phyloP scores from a whole-genome alignment of 2,329 filamentous ascomycete genomes.

The Chaetomiaceae sp. region DNA sequence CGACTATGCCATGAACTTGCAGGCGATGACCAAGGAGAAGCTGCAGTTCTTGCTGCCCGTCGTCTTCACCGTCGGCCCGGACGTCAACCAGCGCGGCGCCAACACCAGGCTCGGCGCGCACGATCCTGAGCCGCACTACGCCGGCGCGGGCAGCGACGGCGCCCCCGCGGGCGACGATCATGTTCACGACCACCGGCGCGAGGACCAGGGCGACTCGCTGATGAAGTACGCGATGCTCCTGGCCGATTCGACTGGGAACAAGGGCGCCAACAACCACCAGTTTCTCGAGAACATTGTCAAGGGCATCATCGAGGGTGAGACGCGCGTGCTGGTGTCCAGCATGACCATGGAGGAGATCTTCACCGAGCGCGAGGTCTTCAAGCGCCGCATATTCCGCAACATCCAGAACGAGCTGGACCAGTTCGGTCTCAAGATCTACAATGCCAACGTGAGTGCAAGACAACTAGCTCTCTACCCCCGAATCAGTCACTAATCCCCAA shows the following conservation, averaged over 20 bases:
- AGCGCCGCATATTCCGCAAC: conserved; percentile 66
- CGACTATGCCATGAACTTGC: conserved; percentile 75
- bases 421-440: conserved; percentile 70
- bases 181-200: conserved; percentile 30
- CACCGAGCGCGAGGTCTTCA: conserved; percentile 31
- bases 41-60: conserved; percentile 75
- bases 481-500: too few species aligned
- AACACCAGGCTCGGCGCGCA: conserved; percentile 27
- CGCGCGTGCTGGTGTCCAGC: conserved; percentile 70
- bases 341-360: conserved; percentile 90
- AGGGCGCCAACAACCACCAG: conserved; percentile 36
- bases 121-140: background rate
- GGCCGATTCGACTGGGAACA: conserved; percentile 50
- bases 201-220: conserved; percentile 56
- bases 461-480: too few species aligned
- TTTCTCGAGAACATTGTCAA: conserved; percentile 83
- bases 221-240: conserved; percentile 79
- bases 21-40: conserved; percentile 87
- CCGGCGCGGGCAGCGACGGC: conserved; percentile 12
- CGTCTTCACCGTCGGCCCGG: conserved; percentile 79
- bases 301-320: conserved; percentile 85
- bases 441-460: conserved; percentile 55
- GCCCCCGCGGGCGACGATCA: conserved; percentile 22
- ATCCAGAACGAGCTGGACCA: conserved; percentile 75
- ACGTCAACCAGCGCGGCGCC: conserved; percentile 56